These are phyloP conservation scores for Ramaria rubella DNA, from an alignment of 768 basidiomycete species.

Conservation along the genomic window DNA sequence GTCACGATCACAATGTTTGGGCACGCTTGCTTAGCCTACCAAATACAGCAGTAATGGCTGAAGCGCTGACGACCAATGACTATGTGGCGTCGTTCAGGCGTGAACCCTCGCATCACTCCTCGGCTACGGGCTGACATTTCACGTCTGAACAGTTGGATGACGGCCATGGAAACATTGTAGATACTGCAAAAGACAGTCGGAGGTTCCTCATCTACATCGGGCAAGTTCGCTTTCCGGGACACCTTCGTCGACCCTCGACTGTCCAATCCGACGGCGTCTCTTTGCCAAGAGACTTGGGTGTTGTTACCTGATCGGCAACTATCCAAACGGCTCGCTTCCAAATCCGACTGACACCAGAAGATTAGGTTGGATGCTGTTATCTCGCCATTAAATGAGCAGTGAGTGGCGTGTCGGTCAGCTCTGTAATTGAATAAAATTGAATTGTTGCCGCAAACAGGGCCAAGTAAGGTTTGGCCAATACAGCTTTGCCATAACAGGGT, in stretches of 20 bases:
- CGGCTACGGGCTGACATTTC: background rate
- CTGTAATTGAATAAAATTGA: too few species aligned
- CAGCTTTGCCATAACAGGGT: too few species aligned
- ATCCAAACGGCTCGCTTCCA: too few species aligned
- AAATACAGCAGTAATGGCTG: background rate
- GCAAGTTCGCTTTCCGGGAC: too few species aligned
- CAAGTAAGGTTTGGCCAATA: too few species aligned
- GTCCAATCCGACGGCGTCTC: background rate
- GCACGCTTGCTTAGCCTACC: background rate
- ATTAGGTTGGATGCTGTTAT: background rate
- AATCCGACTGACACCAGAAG: too few species aligned
- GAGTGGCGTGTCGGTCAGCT: too few species aligned
- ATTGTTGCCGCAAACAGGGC: too few species aligned
- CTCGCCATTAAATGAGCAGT: too few species aligned
- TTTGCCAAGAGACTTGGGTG: background rate
- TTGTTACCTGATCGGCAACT: background rate
- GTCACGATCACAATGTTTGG: conserved; percentile 1
- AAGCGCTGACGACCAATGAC: background rate
- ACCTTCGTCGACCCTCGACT: background rate
- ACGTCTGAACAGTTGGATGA: background rate
- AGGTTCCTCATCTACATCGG: too few species aligned
- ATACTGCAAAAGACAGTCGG: too few species aligned
- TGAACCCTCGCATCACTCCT: background rate
- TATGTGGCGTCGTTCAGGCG: background rate
- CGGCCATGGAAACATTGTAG: background rate